Base-by-base conservation (phyloP, 169 alveolate genomes). In the Babesia ovata region DNA sequence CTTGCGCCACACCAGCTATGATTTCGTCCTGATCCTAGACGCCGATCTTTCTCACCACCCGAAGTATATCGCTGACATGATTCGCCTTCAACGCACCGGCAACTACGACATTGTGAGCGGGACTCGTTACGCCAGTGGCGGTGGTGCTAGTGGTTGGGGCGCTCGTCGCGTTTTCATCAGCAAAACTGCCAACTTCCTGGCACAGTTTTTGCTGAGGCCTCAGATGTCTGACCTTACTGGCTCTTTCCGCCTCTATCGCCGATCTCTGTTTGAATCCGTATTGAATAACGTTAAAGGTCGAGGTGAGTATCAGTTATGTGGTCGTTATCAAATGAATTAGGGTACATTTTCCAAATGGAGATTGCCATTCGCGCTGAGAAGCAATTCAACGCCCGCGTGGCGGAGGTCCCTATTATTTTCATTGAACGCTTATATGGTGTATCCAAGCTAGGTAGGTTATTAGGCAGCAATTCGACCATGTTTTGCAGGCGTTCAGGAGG, bases 41-140 rank as follows among this genome's bases (percentile, higher is more conserved):
- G 98, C 99, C 45, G 99, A 97, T 86, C 88, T 97, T 52, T 96
- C 99, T 4, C 99, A 97, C 83, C 99, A 97, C 86, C 99, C 99
- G 46, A 95, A 94, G 84, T 95, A 92, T 85, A 93, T 96, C 59
- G 93, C 95, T 33, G 92, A 95, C 50, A 94, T 96, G 85, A 92
- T 97, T 54, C 85, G 87, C 71, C 93, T 89, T 63, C 98, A 96
- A 86, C 84, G 93, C 65, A 91, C 88, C 46, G 92, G 94, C 0
- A 90, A 94, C 69, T 91, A 91, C 66, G 99, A 97, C 79, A 92
- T 97, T 39, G 99, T 97, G 28, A 95, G 98, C 24, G 99, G 99
- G 13, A 94, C 99, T 12, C 93, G 99, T 54, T 97, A 97, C 84
- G 63, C 75, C 22, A 70, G 79, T 48, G 94, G 95, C 14, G 99